Conservation (phyloP, 1,284 basidiomycete species). For the Pisolithus thermaeus region DNA sequence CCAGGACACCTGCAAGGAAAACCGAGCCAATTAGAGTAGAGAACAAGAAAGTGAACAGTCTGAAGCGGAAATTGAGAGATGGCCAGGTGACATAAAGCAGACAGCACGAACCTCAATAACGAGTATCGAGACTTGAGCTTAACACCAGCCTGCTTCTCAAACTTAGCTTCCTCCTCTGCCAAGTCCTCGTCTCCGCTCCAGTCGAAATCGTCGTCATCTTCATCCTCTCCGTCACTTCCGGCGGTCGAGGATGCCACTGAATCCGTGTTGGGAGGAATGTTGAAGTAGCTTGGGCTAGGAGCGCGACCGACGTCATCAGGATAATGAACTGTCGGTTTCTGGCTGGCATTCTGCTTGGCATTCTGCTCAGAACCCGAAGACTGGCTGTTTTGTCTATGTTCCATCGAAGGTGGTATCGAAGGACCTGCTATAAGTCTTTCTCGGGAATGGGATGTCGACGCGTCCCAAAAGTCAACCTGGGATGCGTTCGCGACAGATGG, state of each 20-base stretch:
- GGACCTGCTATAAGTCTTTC: conserved; percentile 12
- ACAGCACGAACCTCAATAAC: conserved; percentile 45
- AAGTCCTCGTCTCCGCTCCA: conserved; percentile 74
- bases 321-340: conserved; percentile 49
- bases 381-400: conserved; percentile 11
- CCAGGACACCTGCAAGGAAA: conserved; percentile 54
- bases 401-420: conserved; percentile 9
- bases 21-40: conserved; percentile 67
- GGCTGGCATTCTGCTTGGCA: conserved; percentile 7
- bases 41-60: conserved; percentile 57
- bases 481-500: conserved; percentile 22
- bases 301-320: conserved; percentile 31
- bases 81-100: conserved; percentile 1
- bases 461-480: conserved; percentile 19
- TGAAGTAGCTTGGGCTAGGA: conserved; percentile 19
- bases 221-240: conserved; percentile 56
- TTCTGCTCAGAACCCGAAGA: conserved; percentile 9
- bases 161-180: conserved; percentile 61
- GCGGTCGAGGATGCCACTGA: conserved; percentile 44
- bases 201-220: conserved; percentile 51
- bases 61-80: conserved; percentile 21
- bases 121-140: conserved; percentile 42
- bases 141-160: conserved; percentile 51
- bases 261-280: conserved; percentile 23
- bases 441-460: conserved; percentile 22